Base-by-base conservation (phyloP, 2,329 filamentous ascomycete genomes). In the Sodiomyces alkalinus region DNA sequence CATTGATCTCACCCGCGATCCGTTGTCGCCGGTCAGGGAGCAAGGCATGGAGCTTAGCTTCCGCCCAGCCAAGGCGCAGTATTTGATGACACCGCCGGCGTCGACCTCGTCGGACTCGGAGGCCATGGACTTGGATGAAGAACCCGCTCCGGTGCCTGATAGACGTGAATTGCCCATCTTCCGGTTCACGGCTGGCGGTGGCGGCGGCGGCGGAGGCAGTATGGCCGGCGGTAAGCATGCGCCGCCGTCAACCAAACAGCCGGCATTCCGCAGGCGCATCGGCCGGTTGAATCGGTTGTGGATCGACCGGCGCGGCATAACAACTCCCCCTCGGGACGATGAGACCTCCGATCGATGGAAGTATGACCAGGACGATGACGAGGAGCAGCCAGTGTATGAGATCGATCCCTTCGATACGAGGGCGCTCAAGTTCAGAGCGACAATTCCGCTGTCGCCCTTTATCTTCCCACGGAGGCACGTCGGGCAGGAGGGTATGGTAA, bases 281-380 rank as follows among this genome's bases (percentile, higher is more conserved):
- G 87, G 87, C 30, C 78, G 87, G 41, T 66, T 86, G 37, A 83
- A 85, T 37, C 74, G 87, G 21, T 52, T 92, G 40, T 83, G 85
- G 68, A 82, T 96, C 40, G 90, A 96, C 53, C 76, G 85, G 41
- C 74, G 80, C 41, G 74, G 77, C 31, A 59, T 83, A 46, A 65
- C 51, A 23, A 65, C 59, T 28, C 56, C 59, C 33, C 58, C 52
- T 46, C 58, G 54, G 48, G 43, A 49, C 24, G 49, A 52, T 15
- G 48, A 61, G 27, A 54, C 64, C 32, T 57, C 54, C 16, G 80
- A 87, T 46, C 69, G 75, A 35, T 93, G 80, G 68, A 92, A 85
- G 54, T 92, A 82, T 55, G 82, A 92, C 45, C 75, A 77, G 16
- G 81, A 92, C 42, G 81, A 85, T 35, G 82, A 92, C 26, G 79